Conservation (phyloP, 1,284 basidiomycete genomes). For the Ceratobasidium sp. region DNA sequence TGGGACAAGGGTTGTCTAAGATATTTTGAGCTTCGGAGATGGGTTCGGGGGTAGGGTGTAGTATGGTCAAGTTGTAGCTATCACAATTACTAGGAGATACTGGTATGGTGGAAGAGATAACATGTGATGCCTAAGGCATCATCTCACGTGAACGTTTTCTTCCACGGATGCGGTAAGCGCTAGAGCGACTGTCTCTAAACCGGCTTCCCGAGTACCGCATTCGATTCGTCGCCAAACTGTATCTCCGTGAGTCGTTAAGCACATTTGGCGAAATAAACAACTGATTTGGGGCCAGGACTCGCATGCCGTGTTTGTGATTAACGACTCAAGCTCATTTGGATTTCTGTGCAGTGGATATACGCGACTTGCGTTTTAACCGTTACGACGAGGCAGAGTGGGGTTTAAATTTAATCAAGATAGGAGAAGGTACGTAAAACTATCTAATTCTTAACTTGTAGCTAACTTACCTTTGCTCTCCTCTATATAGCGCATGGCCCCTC, state of each 20-base stretch:
- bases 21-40: too few species aligned
- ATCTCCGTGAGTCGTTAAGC: background rate
- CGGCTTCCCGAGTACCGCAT: background rate
- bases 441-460: background rate
- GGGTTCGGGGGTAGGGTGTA: too few species aligned
- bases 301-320: conserved; percentile 3
- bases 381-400: background rate
- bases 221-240: background rate
- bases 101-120: background rate
- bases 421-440: background rate
- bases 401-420: background rate
- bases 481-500: conserved; percentile 32
- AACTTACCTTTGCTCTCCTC: background rate
- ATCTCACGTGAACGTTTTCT: background rate
- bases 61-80: too few species aligned
- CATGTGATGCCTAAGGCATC: background rate
- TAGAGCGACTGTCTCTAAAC: conserved; percentile 11
- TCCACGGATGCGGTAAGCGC: conserved; percentile 10
- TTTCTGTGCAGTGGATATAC: conserved; percentile 3
- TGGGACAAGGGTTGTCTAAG: too few species aligned
- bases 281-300: background rate
- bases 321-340: conserved; percentile 14
- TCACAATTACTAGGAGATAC: too few species aligned
- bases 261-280: background rate
- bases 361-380: background rate